A percentile compares a stretch with the other conserved stretches of the same genome.
Evolutionary conservation across 371 early-diverging fungal species (phyloP).

Genomic region (Dinochytrium kinnereticum): DNA sequence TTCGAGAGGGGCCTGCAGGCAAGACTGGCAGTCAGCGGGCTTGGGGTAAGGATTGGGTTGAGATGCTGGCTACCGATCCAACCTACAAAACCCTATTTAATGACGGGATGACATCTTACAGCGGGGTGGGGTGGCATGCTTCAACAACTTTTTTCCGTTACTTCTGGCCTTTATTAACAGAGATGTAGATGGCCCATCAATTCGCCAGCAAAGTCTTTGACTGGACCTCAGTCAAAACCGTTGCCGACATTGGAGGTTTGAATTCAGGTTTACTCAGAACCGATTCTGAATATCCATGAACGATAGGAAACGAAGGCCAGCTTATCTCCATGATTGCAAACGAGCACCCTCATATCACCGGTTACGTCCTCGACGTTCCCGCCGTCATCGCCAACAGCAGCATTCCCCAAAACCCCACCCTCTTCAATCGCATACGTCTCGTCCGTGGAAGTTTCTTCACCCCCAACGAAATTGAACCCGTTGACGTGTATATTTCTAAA

Average conservation of each 20-base stretch:
- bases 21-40: background rate
- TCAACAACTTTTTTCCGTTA: background rate
- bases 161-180: too few species aligned
- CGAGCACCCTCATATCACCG: background rate
- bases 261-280: too few species aligned
- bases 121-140: background rate
- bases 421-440: background rate
- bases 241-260: conserved; percentile 12
- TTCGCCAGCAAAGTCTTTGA: conserved; percentile 8
- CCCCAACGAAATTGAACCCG: background rate
- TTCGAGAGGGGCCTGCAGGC: background rate
- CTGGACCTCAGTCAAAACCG: conserved; percentile 14
- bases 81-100: background rate
- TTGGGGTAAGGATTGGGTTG: conserved; percentile 10
- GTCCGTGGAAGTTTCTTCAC: conserved; percentile 14
- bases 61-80: background rate
- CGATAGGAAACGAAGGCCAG: conserved; percentile 8
- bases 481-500: conserved; percentile 11
- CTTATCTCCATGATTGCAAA: background rate
- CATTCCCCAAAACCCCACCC: background rate
- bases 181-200: background rate
- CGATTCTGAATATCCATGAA: too few species aligned
- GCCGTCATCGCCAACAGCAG: conserved; percentile 14
- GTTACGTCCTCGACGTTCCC: conserved; percentile 11
- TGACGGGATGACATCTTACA: background rate